Base-by-base conservation (phyloP, 78 protist species). In the Neovahlkampfia damariscottae region DNA sequence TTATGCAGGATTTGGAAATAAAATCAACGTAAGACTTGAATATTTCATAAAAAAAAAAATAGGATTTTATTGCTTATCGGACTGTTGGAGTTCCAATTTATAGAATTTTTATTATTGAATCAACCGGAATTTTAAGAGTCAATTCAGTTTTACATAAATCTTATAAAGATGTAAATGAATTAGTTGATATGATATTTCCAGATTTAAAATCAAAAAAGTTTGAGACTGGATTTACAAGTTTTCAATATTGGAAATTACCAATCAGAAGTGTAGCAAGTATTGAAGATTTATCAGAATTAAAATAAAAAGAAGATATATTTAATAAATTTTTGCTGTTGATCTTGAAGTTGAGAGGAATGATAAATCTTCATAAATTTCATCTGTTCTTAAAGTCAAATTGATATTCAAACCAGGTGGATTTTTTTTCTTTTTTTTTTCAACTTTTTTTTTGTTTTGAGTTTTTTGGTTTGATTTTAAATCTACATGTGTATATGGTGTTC, bases 1-100 rank as follows among this genome's bases (percentile, higher is more conserved):
- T 73, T 86, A 91, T 78, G 98, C 97, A 0, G 98, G 98, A 10
- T 95, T 95, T 74, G 98, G 98, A 39, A 95, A 95, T 86, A 76
- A 95, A 10, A 19, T 10, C 40, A 83, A 92, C 0, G n/a, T n/a
- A n/a, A n/a, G n/a, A n/a, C n/a, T n/a, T n/a, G n/a, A n/a, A n/a
- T n/a, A n/a, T n/a, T n/a, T n/a, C n/a, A n/a, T n/a, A n/a, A n/a
- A n/a, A n/a, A n/a, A n/a, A n/a, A n/a, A n/a, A n/a, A n/a, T n/a
- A n/a, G n/a, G 97, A 87, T 62, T 67, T n/a, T 59, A 10, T 62
- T 28, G 40, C 88, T 40, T 87, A 86, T 69, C 0, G 6, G 19
- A 74, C 80, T 4, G 81, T 80, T n/a, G 81, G 67, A 19, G 41
- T 86, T 31, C 88, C 77, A 4, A 36, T 32, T 27, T 1, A 28